Percentiles rank a stretch among this genome's conserved stretches.
Evolutionary conservation across 2,329 filamentous ascomycete genomes (phyloP).

Genomic region (Fusarium bulbicola): DNA sequence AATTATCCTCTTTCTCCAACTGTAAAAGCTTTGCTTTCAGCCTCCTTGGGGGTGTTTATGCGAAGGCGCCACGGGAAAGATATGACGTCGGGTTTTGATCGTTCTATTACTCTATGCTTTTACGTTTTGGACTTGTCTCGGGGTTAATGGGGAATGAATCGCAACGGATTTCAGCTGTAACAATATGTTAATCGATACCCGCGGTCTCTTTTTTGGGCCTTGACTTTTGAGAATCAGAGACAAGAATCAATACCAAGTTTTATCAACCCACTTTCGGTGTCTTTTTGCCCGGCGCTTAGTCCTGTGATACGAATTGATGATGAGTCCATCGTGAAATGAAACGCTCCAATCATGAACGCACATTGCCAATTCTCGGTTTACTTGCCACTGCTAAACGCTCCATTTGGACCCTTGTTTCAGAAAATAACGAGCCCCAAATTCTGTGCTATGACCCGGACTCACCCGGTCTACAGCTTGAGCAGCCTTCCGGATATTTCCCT

Average conservation of each 20-base stretch:
- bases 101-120: conserved; percentile 11
- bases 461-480: conserved; percentile 1
- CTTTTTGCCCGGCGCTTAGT: neutral
- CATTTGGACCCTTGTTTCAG: conserved; percentile 24
- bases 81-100: conserved; percentile 17
- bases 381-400: conserved; percentile 3
- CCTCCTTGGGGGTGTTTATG: neutral
- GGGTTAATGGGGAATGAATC: conserved; percentile 9
- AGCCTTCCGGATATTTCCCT: conserved; percentile 27
- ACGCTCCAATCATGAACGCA: conserved; percentile 21
- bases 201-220: conserved; percentile 15
- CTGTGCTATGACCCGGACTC: conserved; percentile 12
- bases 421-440: neutral
- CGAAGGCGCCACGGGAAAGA: conserved; percentile 18
- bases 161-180: conserved; percentile 19
- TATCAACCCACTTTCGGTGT: conserved; percentile 10
- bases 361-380: neutral
- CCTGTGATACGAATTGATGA: neutral
- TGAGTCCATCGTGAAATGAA: neutral
- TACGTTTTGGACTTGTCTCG: conserved; percentile 20
- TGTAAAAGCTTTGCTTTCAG: neutral
- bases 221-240: conserved; percentile 6
- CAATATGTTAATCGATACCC: conserved; percentile 30
- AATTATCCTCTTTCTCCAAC: neutral
- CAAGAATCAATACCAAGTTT: conserved; percentile 17